Conservation (phyloP, 2,329 filamentous ascomycete species). For the Aspergillus sclerotialis region DNA sequence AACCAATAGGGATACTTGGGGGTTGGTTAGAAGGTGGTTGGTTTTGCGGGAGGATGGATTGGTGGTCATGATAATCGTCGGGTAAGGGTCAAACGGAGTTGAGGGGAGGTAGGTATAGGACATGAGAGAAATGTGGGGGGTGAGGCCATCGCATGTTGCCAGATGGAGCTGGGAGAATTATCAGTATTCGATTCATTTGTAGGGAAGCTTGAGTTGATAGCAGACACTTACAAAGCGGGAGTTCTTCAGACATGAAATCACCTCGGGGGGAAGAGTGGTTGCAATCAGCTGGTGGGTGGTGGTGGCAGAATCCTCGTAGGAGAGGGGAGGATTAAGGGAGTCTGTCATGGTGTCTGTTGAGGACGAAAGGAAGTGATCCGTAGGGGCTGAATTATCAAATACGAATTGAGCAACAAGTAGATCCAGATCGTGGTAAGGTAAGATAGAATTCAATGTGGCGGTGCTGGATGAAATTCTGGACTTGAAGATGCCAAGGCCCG, state of each 20-base stretch:
- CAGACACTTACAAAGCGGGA: slow-evolving; percentile 70
- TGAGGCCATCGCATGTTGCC: slow-evolving; percentile 75
- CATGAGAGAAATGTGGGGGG: slow-evolving; percentile 93
- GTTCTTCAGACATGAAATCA: slow-evolving; percentile 86
- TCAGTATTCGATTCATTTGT: background rate
- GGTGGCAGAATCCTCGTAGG: slow-evolving; percentile 67
- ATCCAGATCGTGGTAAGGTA: too few species aligned
- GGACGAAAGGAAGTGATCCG: too few species aligned
- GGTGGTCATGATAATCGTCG: slow-evolving; percentile 93
- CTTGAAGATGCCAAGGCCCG: too few species aligned
- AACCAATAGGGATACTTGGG: slow-evolving; percentile 85
- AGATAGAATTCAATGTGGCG: too few species aligned
- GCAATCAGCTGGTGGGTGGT: slow-evolving; percentile 65
- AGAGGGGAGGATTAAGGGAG: slow-evolving; percentile 59
- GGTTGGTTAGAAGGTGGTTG: slow-evolving; percentile 74
- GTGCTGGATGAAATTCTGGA: background rate
- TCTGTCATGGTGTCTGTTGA: slow-evolving; percentile 33
- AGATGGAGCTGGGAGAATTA: slow-evolving; percentile 67
- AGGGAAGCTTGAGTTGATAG: too few species aligned
- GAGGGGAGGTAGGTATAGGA: slow-evolving; percentile 95
- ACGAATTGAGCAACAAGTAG: too few species aligned
- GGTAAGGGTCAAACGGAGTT: slow-evolving; percentile 59
- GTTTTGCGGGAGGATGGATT: slow-evolving; percentile 65
- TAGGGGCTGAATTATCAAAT: too few species aligned
- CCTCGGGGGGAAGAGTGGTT: slow-evolving; percentile 68